Percentiles rank a stretch among this genome's conserved stretches.
These are phyloP conservation scores for Calamus simplicifolius DNA, from an alignment of 176 grass and related monocot species.

Conservation along the genomic window DNA sequence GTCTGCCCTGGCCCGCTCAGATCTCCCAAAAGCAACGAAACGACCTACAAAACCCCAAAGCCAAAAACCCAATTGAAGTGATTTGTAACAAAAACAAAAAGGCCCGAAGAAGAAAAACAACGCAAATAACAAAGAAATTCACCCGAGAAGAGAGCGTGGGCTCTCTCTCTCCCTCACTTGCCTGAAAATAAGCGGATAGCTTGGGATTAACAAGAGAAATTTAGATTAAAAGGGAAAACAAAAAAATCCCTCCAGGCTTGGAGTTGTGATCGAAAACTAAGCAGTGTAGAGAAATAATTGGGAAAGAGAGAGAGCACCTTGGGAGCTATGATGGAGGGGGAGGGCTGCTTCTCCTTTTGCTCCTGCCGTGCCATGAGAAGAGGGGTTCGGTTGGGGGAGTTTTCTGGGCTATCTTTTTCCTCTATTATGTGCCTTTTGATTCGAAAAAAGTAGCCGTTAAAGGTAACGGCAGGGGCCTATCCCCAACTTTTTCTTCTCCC, in stretches of 20 bases:
- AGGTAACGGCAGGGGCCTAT: not conserved
- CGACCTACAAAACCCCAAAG: constrained; percentile 33
- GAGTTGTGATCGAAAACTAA: not conserved
- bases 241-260: not conserved
- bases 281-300: constrained; percentile 1
- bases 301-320: constrained; percentile 21
- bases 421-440: not conserved
- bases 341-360: constrained; percentile 17
- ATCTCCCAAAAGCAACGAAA: constrained; percentile 70
- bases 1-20: constrained; percentile 39
- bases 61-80: not conserved
- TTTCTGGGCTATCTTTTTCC: not conserved
- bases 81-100: constrained; percentile 6
- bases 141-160: constrained; percentile 56
- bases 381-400: not conserved
- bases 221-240: too few species aligned
- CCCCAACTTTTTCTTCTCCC: constrained; percentile 4
- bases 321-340: constrained; percentile 10
- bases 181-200: constrained; percentile 27
- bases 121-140: constrained; percentile 18
- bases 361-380: constrained; percentile 32
- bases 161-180: constrained; percentile 38
- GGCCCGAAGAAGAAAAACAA: not conserved
- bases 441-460: constrained; percentile 5
- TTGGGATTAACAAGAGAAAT: not conserved